Conservation (phyloP, 2,329 filamentous ascomycete genomes). For the Emmonsiellopsis sp. region DNA sequence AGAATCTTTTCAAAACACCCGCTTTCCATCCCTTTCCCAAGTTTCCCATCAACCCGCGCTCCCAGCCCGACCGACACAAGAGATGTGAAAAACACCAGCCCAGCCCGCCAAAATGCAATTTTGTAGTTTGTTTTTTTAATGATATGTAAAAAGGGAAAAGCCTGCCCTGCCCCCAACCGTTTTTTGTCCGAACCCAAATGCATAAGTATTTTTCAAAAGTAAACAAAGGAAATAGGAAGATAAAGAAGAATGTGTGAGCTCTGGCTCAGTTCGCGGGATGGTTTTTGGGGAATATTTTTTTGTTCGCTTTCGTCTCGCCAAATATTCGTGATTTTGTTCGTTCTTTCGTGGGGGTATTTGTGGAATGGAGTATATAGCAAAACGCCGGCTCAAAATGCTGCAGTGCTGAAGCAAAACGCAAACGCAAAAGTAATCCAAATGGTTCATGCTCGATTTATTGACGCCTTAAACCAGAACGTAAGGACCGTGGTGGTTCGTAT, state of each 20-base stretch:
- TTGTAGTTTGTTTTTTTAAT: too few species aligned
- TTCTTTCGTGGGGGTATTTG: not conserved
- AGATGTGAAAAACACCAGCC: too few species aligned
- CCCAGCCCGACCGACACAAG: too few species aligned
- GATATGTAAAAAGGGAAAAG: too few species aligned
- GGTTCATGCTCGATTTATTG: not conserved
- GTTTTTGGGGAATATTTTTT: not conserved
- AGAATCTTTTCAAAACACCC: not conserved
- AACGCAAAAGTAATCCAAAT: not conserved
- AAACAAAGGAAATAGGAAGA: not conserved
- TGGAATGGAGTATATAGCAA: not conserved
- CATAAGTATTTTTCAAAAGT: not conserved
- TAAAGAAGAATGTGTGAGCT: too few species aligned
- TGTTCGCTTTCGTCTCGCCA: not conserved
- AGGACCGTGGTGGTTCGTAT: not conserved
- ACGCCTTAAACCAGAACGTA: not conserved
- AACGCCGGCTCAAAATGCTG: slow-evolving; percentile 3
- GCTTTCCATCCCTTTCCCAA: not conserved
- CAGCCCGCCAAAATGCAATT: too few species aligned
- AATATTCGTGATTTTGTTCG: not conserved
- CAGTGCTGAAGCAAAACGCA: not conserved
- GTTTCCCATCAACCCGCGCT: too few species aligned
- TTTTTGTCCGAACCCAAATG: too few species aligned
- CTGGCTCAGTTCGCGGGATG: not conserved
- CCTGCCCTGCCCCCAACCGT: too few species aligned